Evolutionary conservation across 1,284 basidiomycete genomes (phyloP), one percentile per base, ranked within the genome.

Genomic region (Peniophora sp.): DNA sequence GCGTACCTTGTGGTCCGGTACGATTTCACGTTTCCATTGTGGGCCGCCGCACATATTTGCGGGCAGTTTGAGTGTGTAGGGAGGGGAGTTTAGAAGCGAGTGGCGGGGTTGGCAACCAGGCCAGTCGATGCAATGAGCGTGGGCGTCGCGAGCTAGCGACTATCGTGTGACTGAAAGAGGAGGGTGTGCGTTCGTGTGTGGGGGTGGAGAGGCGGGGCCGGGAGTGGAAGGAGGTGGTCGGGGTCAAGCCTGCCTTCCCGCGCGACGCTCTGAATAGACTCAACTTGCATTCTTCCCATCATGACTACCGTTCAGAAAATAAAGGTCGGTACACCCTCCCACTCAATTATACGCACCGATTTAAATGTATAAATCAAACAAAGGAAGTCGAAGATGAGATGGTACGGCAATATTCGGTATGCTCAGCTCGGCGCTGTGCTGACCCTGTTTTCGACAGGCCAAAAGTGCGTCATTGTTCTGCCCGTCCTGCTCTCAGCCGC

Each of bases 341-440:
- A 10, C 45, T 8, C 25, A 56, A 34, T 49, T 53, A 14, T 49
- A 24, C 50, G 52, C 14, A 55, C 49, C 3, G 16, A 47, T 52
- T 51, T 48, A 46, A 24, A 47, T 14, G 6, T 12, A 32, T 32
- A 6, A 32, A 5, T 6, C 27, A 32, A n/a, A 24, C 12, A 34
- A 60, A 89, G 85, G 91, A 93, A 83, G 80, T 96, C 68, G 92
- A 96, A 78, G 90, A 94, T 88, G 92, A 96, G 73, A 94, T 95
- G 89, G 90, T 87, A 67, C 74, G 79, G 66, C 60, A 16, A 24
- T 41, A 32, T 32, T n/a, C 38, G 38, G 38, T 16, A 41, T 20
- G 38, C 38, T 32, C 27, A 32, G 27, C 27, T 12, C 5, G 27
- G 8, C 6, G 16, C 38, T 20, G 38, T 16, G 19, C 38, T 41